Evolutionary conservation across 2,329 filamentous ascomycete species (phyloP).

Genomic region (Akanthomyces uredinophilus): DNA sequence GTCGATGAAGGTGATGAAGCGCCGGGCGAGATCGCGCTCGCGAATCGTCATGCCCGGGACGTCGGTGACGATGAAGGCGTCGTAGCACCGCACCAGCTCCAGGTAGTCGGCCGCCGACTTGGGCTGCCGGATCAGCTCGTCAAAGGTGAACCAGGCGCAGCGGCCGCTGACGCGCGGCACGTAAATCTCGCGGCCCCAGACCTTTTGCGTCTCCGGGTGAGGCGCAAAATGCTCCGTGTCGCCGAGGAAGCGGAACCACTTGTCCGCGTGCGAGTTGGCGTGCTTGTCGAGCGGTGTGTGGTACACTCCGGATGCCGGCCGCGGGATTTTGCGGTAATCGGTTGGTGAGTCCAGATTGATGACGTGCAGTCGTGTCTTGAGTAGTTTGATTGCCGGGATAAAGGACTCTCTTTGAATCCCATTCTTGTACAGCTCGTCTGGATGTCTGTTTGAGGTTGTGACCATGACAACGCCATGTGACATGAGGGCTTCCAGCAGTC

Average conservation of each 20-base stretch:
- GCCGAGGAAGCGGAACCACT: constrained; percentile 93
- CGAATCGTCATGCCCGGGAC: constrained; percentile 87
- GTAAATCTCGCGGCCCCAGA: constrained; percentile 87
- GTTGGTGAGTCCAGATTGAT: constrained; percentile 93
- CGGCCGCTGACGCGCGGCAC: constrained; percentile 85
- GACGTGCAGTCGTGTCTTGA: constrained; percentile 77
- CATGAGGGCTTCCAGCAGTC: constrained; percentile 86
- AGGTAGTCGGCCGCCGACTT: constrained; percentile 94
- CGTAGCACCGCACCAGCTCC: constrained; percentile 82
- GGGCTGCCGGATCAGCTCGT: constrained; percentile 82
- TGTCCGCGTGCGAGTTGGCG: constrained; percentile 75
- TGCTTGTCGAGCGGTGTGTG: constrained; percentile 78
- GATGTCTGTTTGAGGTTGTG: constrained; percentile 95
- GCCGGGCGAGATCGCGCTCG: constrained; percentile 78
- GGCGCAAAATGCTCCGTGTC: constrained; percentile 72
- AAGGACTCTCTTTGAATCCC: constrained; percentile 95
- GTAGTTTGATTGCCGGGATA: constrained; percentile 87
- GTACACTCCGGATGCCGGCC: constrained; percentile 89
- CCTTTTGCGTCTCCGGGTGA: constrained; percentile 70
- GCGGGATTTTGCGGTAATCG: constrained; percentile 94
- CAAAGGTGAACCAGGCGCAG: constrained; percentile 86
- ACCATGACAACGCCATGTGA: constrained; percentile 94
- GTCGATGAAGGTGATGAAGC: constrained; percentile 97
- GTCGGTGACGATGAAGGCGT: constrained; percentile 86
- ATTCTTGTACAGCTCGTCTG: constrained; percentile 95